Conservation (phyloP, 331 rosid genomes). For the Acacia concinna region DNA sequence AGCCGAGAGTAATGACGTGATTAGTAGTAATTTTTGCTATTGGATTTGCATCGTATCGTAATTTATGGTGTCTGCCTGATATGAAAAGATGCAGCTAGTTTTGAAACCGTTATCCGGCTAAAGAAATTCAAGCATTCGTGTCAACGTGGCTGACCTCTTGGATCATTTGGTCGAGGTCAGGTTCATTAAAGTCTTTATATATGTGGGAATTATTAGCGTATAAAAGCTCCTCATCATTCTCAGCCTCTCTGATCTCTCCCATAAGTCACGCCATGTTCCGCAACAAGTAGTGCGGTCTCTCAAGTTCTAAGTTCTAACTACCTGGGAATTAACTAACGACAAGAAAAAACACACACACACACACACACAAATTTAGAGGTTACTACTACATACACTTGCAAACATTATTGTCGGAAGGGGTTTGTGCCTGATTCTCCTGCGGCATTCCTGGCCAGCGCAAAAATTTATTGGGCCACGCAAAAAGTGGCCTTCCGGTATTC, state of each 20-base stretch:
- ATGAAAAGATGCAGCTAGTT: conserved; percentile 2
- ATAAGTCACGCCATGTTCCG: conserved; percentile 19
- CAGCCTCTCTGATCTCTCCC: background rate
- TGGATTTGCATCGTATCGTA: conserved; percentile 34
- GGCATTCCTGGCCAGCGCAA: background rate
- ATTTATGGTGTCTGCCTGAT: conserved; percentile 17
- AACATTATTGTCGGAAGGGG: background rate
- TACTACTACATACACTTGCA: background rate
- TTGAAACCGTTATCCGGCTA: conserved; percentile 25
- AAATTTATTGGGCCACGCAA: background rate
- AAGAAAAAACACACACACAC: too few relatives aligned
- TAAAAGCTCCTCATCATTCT: background rate
- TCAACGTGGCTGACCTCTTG: conserved; percentile 41
- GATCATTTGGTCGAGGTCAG: background rate
- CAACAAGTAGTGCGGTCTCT: background rate
- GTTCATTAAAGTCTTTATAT: background rate
- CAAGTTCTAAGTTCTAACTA: background rate
- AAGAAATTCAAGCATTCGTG: background rate
- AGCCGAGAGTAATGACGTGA: conserved; percentile 69
- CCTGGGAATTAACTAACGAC: background rate
- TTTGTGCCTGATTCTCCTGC: background rate
- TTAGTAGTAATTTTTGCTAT: conserved; percentile 23
- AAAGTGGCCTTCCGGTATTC: background rate
- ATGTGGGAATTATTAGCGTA: background rate
- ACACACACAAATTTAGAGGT: background rate